Base-by-base conservation (phyloP, 2,329 filamentous ascomycete species). In the Fusarium tricinctum region DNA sequence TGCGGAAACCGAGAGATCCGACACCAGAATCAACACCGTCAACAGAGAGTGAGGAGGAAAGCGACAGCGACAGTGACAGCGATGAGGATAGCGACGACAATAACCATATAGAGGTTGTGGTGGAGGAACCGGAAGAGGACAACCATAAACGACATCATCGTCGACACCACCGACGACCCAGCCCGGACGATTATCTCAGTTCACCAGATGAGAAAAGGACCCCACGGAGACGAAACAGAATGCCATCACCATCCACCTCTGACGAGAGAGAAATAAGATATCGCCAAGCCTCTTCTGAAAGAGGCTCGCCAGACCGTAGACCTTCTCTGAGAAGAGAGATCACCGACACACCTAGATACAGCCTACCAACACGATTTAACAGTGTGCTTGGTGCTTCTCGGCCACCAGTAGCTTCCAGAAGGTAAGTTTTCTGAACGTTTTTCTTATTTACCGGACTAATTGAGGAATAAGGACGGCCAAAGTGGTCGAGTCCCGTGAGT, bases 371-470 rank as follows among this genome's bases (percentile, higher is more conserved):
- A 42, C 68, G 74, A 38, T 66, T 72, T 3, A 48, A 72, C 2
- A 76, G 76, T 58, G 70, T 79, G 10, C 76, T 79, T 53, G 77
- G 77, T 43, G 71, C 73, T 43, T 77, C 78, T 42, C 72, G 78
- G 12, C 78, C 78, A 8, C 78, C 78, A 5, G 66, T 79, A 7
- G 66, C 77, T 8, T 78, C 77, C 8, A 73, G 75, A 58, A 77
- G 75, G 78, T 77, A 51, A 51, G 72, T 59, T 20, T 15, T 17
- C 13, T 44, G 12, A 14, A 30, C 13, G 45, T 17, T 28, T n/a
- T 40, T n/a, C 7, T 33, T 26, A n/a, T 20, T n/a, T 13, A 8
- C 26, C 33, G n/a, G 23, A 51, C 58, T 70, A 60, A 72, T 23
- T 33, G 17, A 3, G n/a, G 28, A 10, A 20, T 32, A 45, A 71